phyloP scores from a whole-genome alignment of 192 early-diverging fungal species.

The Rhizophagus clarus region DNA sequence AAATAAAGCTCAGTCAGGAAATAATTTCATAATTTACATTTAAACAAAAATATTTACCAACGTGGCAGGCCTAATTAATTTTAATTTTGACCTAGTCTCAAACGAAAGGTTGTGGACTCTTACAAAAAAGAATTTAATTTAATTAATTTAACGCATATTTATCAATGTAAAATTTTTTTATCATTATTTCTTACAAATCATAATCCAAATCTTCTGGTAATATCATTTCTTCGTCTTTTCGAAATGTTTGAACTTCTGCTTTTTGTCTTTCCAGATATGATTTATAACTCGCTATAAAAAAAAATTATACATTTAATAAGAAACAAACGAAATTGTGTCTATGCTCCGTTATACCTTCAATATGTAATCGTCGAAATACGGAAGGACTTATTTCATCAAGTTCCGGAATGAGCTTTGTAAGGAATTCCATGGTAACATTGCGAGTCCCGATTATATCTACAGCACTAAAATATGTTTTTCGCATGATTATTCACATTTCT shows the following conservation, averaged over 20 bases:
- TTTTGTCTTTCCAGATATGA: constrained; percentile 68
- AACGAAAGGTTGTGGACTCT: constrained; percentile 56
- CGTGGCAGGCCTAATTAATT: constrained; percentile 52
- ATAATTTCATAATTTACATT: not conserved
- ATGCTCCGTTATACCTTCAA: constrained; percentile 46
- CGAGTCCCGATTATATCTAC: constrained; percentile 53
- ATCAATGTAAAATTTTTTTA: not conserved
- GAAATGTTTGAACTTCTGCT: constrained; percentile 61
- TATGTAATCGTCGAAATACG: constrained; percentile 56
- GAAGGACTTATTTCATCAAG: constrained; percentile 52
- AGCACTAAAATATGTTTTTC: constrained; percentile 38
- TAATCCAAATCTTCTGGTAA: constrained; percentile 71
- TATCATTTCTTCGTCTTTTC: constrained; percentile 65
- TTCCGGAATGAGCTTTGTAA: constrained; percentile 56
- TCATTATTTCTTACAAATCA: constrained; percentile 40
- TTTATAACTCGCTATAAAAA: constrained; percentile 55
- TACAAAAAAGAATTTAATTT: constrained; percentile 26
- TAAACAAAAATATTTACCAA: constrained; percentile 44
- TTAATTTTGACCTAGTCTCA: constrained; percentile 58
- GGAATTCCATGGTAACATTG: constrained; percentile 47
- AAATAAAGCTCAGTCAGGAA: constrained; percentile 34
- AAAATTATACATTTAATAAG: not conserved
- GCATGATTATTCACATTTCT: not conserved
- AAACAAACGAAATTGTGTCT: not conserved
- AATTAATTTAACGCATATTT: not conserved